A percentile compares a stretch with the other conserved stretches of the same genome.
These are phyloP conservation scores for Lasiodiplodia hormozganensis DNA, from an alignment of 2,329 filamentous ascomycete genomes.

Conservation along the genomic window DNA sequence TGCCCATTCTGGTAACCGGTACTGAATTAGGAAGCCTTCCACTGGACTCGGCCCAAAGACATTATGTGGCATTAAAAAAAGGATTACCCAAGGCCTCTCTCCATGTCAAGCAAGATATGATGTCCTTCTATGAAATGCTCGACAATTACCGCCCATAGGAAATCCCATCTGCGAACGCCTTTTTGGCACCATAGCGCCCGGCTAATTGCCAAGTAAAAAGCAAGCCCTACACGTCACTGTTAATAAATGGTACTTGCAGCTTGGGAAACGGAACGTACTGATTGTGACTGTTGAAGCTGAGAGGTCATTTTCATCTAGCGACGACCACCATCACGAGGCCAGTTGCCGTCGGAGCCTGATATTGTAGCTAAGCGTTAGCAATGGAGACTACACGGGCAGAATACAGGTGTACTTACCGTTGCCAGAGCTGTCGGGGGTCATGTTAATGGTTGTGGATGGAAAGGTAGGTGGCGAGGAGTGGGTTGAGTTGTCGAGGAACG, in stretches of 20 bases:
- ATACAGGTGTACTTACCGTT: neutral
- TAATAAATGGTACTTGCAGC: neutral
- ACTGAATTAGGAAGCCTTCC: neutral
- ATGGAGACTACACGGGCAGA: neutral
- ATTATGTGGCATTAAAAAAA: neutral
- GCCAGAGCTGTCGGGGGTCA: constrained; percentile 4
- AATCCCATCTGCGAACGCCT: neutral
- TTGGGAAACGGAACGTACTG: neutral
- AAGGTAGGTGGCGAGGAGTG: neutral
- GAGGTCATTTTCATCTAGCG: neutral
- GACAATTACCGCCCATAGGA: neutral
- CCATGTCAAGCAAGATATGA: neutral
- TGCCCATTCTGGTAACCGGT: neutral
- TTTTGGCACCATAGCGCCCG: neutral
- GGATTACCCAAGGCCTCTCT: neutral
- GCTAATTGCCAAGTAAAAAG: neutral
- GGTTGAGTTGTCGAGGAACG: neutral
- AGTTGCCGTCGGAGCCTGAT: neutral
- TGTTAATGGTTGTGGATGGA: neutral
- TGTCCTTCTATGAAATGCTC: neutral
- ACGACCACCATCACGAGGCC: constrained; percentile 10
- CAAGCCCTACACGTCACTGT: neutral
- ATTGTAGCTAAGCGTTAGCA: neutral
- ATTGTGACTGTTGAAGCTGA: neutral
- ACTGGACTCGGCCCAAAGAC: neutral